Evolutionary conservation across 1,139 yeast species (phyloP).

Genomic region (Lodderomyces parapsilosis): DNA sequence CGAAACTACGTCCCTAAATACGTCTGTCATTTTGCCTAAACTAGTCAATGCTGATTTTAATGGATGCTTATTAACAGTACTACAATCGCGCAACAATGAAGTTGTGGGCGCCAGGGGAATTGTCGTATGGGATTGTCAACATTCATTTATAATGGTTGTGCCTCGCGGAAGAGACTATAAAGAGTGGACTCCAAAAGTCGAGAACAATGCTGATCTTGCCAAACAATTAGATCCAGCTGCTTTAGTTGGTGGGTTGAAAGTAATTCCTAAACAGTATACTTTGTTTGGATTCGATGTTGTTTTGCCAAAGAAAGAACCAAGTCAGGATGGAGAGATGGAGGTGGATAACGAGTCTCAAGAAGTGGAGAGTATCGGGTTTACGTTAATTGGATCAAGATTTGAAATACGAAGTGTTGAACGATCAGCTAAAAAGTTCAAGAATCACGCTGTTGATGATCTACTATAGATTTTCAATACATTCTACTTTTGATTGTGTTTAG

Average conservation of each 20-base stretch:
- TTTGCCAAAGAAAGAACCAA: conserved; percentile 16
- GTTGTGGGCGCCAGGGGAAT: conserved; percentile 72
- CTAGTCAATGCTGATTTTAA: conserved; percentile 81
- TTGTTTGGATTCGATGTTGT: conserved; percentile 56
- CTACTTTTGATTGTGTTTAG: conserved; percentile 20
- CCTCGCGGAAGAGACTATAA: conserved; percentile 43
- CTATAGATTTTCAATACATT: conserved; percentile 14
- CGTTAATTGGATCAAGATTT: conserved; percentile 78
- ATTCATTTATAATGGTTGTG: conserved; percentile 65
- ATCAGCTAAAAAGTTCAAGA: conserved; percentile 82
- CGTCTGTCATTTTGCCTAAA: conserved; percentile 45
- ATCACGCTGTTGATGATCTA: conserved; percentile 69
- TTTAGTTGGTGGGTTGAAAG: conserved; percentile 51
- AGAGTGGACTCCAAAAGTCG: conserved; percentile 19
- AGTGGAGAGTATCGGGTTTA: conserved; percentile 50
- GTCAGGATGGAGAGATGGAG: not conserved
- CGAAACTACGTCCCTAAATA: conserved; percentile 10
- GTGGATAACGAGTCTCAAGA: not conserved
- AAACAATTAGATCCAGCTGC: conserved; percentile 24
- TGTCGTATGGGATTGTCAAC: conserved; percentile 84
- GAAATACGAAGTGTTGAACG: conserved; percentile 78
- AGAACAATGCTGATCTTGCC: not conserved
- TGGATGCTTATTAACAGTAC: conserved; percentile 68
- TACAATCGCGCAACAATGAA: conserved; percentile 55
- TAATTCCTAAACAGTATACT: conserved; percentile 61